Evolutionary conservation across 768 basidiomycete genomes (phyloP).

Genomic region (Hortiboletus campestris): DNA sequence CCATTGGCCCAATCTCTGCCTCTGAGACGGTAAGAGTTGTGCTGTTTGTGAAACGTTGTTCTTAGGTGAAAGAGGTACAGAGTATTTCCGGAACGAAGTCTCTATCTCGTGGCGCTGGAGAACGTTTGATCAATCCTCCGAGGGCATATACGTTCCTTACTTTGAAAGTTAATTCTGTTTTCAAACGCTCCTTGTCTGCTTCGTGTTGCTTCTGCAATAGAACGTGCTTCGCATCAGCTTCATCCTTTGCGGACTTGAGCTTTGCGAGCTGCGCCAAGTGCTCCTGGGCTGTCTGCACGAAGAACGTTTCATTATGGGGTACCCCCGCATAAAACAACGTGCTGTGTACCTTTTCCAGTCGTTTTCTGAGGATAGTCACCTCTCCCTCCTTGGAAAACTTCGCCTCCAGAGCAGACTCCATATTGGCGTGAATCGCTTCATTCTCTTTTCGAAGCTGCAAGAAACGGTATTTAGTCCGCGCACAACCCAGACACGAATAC

Average conservation of each 20-base stretch:
- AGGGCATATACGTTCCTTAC: slow-evolving; percentile 36
- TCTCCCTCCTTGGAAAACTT: slow-evolving; percentile 68
- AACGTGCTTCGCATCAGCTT: slow-evolving; percentile 53
- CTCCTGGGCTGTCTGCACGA: slow-evolving; percentile 51
- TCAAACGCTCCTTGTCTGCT: slow-evolving; percentile 66
- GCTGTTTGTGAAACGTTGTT: slow-evolving; percentile 43
- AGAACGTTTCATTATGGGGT: background rate
- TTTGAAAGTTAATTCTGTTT: slow-evolving; percentile 68
- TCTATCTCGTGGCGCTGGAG: slow-evolving; percentile 68
- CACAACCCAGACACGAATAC: slow-evolving; percentile 10
- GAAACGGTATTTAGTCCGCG: slow-evolving; percentile 5
- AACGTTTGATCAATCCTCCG: slow-evolving; percentile 12
- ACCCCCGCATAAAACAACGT: background rate
- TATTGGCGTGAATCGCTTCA: slow-evolving; percentile 40
- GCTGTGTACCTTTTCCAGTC: slow-evolving; percentile 58
- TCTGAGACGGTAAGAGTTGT: slow-evolving; percentile 39
- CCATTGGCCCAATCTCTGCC: slow-evolving; percentile 35
- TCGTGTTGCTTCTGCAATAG: slow-evolving; percentile 61
- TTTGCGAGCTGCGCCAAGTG: slow-evolving; percentile 57
- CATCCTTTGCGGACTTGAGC: slow-evolving; percentile 59
- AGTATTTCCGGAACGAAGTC: slow-evolving; percentile 49
- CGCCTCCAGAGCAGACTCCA: slow-evolving; percentile 48
- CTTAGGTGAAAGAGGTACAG: slow-evolving; percentile 45
- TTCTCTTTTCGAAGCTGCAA: slow-evolving; percentile 53
- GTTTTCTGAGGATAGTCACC: slow-evolving; percentile 61